A percentile compares a stretch with the other conserved stretches of the same genome.
These are phyloP conservation scores for Microsporum ferrugineum DNA, from an alignment of 2,329 filamentous ascomycete genomes.

Conservation along the genomic window DNA sequence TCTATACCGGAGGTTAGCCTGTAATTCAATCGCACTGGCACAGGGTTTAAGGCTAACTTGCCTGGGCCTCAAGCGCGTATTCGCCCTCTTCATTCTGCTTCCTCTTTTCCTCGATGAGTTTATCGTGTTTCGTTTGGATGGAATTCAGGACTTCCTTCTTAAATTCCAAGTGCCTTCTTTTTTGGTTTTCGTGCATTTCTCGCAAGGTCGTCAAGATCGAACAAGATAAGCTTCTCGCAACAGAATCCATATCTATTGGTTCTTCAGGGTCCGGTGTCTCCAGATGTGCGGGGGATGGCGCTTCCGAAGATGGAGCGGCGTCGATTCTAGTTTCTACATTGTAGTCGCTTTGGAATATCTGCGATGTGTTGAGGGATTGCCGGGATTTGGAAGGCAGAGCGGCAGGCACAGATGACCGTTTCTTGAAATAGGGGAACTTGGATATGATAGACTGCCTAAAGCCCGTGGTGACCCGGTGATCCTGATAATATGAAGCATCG, in stretches of 20 bases:
- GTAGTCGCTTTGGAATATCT: background rate
- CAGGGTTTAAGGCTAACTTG: constrained; percentile 14
- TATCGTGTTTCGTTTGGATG: constrained; percentile 23
- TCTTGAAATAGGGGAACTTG: constrained; percentile 9
- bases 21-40: background rate
- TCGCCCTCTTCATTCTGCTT: constrained; percentile 23
- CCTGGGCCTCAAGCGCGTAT: constrained; percentile 30
- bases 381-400: background rate
- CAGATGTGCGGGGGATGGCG: background rate
- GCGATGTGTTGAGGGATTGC: background rate
- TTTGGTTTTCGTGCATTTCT: constrained; percentile 7
- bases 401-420: constrained; percentile 1
- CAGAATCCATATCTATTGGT: constrained; percentile 22
- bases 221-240: constrained; percentile 27
- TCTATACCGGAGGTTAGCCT: constrained; percentile 20
- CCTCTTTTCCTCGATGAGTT: constrained; percentile 21
- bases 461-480: constrained; percentile 9
- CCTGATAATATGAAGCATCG: constrained; percentile 16
- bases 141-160: constrained; percentile 23
- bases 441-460: constrained; percentile 11
- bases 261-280: constrained; percentile 21
- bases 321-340: background rate
- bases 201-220: constrained; percentile 15
- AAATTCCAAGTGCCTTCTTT: constrained; percentile 17
- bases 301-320: background rate